A percentile compares a stretch with the other conserved stretches of the same genome.
Conservation (phyloP, 2,329 filamentous ascomycete genomes). For the Penicillium sp. region DNA sequence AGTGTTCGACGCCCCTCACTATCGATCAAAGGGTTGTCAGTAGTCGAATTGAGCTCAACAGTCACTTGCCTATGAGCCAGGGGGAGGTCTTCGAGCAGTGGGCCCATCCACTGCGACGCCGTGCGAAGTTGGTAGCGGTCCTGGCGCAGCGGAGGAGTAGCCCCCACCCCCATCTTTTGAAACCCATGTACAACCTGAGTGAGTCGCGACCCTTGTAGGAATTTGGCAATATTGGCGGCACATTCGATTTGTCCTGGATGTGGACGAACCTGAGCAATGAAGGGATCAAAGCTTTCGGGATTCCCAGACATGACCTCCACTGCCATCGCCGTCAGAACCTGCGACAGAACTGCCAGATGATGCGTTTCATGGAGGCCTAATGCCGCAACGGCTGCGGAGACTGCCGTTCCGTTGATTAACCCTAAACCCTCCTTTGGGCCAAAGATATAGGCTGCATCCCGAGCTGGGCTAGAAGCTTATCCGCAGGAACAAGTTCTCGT, state of each 20-base stretch:
- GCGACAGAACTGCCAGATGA: not conserved
- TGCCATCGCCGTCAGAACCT: not conserved
- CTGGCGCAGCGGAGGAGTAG: not conserved
- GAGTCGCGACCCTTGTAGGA: not conserved
- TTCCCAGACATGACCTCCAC: not conserved
- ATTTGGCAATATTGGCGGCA: not conserved
- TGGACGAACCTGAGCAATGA: not conserved
- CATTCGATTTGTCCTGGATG: not conserved
- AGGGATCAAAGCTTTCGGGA: not conserved
- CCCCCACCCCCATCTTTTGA: not conserved
- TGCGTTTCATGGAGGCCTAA: not conserved
- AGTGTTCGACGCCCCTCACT: not conserved
- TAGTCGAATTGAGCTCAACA: not conserved
- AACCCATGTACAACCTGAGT: not conserved
- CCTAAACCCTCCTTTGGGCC: not conserved
- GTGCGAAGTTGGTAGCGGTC: not conserved
- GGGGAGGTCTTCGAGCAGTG: not conserved
- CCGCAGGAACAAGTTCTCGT: not conserved
- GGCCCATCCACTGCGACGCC: not conserved
- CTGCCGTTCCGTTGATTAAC: not conserved
- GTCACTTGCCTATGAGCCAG: not conserved
- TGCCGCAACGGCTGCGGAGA: not conserved
- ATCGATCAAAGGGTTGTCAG: not conserved
- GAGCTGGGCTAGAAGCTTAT: not conserved
- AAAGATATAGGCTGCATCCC: not conserved